Evolutionary conservation across 2,329 filamentous ascomycete genomes (phyloP).

Genomic region (Colletotrichum chrysophilum): DNA sequence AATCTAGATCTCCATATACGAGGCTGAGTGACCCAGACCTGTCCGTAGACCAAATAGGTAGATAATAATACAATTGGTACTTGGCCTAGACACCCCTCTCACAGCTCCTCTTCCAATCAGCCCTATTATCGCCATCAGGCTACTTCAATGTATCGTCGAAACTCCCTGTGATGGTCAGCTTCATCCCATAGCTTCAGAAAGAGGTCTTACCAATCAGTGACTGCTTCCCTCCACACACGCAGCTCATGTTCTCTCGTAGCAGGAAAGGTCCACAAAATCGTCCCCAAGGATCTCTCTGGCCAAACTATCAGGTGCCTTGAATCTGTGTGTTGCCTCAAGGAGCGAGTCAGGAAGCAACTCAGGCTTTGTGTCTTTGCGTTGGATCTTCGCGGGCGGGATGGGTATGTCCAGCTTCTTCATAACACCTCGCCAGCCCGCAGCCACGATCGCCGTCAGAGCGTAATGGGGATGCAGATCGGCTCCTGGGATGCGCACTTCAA

Average conservation of each 20-base stretch:
- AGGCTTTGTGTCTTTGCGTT: background rate
- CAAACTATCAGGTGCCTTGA: background rate
- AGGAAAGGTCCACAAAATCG: constrained; percentile 74
- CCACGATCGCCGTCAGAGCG: background rate
- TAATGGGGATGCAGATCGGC: background rate
- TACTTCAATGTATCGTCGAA: background rate
- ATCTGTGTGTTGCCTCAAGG: constrained; percentile 62
- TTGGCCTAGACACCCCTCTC: background rate
- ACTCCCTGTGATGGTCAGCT: background rate
- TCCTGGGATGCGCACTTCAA: background rate
- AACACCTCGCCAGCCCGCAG: constrained; percentile 36
- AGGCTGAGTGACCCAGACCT: background rate
- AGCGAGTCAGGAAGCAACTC: constrained; percentile 68
- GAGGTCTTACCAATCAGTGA: constrained; percentile 72
- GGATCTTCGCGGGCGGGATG: constrained; percentile 65
- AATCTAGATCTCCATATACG: background rate
- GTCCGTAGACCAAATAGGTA: background rate
- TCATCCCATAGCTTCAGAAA: background rate
- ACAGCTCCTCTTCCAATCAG: background rate
- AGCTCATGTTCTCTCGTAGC: constrained; percentile 77
- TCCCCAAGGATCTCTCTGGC: background rate
- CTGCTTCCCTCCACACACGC: constrained; percentile 76
- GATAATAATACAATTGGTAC: background rate
- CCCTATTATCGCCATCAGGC: background rate
- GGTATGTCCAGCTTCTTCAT: constrained; percentile 73